Percentiles rank a stretch among this genome's conserved stretches.
Conservation (phyloP, 2,329 filamentous ascomycete species). For the Coniella vitis region DNA sequence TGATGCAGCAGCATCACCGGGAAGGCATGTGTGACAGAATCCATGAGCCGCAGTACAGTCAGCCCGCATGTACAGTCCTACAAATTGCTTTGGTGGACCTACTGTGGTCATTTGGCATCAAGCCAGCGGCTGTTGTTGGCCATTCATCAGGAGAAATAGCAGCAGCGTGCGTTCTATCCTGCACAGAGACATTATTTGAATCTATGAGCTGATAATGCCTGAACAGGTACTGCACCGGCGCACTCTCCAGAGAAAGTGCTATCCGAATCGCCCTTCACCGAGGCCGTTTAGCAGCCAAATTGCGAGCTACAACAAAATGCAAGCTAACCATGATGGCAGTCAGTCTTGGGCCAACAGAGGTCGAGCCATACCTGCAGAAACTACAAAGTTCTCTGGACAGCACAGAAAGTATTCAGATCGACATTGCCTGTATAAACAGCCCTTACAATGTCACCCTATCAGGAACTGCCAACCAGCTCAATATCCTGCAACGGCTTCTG, state of each 20-base stretch:
- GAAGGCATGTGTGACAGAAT: no score
- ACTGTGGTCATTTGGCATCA: conserved; percentile 19
- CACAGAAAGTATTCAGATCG: conserved; percentile 23
- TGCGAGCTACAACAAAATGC: conserved; percentile 19
- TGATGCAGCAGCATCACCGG: no score
- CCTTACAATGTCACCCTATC: conserved; percentile 25
- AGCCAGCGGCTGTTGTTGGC: conserved; percentile 24
- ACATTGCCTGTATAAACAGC: conserved; percentile 36
- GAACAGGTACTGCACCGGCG: conserved; percentile 25
- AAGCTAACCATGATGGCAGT: conserved; percentile 18
- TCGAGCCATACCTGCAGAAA: neutral
- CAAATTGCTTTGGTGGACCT: conserved; percentile 30
- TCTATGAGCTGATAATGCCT: no score
- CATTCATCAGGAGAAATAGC: conserved; percentile 33
- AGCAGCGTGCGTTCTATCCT: no score
- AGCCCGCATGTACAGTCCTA: conserved; percentile 3
- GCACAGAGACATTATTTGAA: no score
- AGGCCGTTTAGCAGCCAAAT: conserved; percentile 23
- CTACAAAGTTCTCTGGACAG: conserved; percentile 12
- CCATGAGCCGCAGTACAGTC: conserved; percentile 1
- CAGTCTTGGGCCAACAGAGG: conserved; percentile 6
- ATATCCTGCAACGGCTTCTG: conserved; percentile 18
- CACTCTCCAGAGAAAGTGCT: conserved; percentile 22
- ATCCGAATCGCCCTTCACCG: conserved; percentile 28
- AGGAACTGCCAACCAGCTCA: conserved; percentile 21